Percentiles rank a stretch among this genome's conserved stretches.
phyloP scores from a whole-genome alignment of 495 filamentous ascomycete species.

The Acidiella bohemica region DNA sequence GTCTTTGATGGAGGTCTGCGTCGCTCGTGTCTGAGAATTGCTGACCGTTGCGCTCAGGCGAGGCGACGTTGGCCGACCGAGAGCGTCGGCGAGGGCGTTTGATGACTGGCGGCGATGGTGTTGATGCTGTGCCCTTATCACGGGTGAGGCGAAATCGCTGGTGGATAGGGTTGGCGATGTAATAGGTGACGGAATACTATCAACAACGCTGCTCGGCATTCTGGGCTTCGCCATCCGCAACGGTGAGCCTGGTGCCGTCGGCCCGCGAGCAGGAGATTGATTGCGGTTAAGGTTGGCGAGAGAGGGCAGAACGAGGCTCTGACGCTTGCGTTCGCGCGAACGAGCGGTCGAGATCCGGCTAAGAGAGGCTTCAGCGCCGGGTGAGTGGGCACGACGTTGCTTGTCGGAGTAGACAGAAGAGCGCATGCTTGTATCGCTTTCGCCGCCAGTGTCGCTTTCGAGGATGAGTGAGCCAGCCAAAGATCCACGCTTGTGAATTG shows the following conservation, averaged over 20 bases:
- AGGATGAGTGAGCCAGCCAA: slow-evolving; percentile 57
- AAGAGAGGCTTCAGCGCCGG: slow-evolving; percentile 70
- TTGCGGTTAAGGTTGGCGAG: slow-evolving; percentile 56
- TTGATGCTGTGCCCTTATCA: slow-evolving; percentile 37
- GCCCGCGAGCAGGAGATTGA: slow-evolving; percentile 61
- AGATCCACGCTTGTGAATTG: slow-evolving; percentile 46
- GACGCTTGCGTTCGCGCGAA: slow-evolving; percentile 63
- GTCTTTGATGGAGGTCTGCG: slow-evolving; percentile 91
- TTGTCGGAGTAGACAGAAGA: slow-evolving; percentile 48
- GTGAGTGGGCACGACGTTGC: slow-evolving; percentile 64
- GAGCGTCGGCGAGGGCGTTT: slow-evolving; percentile 55
- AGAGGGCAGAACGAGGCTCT: slow-evolving; percentile 66
- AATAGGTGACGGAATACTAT: slow-evolving; percentile 70
- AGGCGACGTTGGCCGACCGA: slow-evolving; percentile 61
- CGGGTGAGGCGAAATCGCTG: slow-evolving; percentile 68
- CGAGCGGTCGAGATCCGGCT: slow-evolving; percentile 44
- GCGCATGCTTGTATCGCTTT: slow-evolving; percentile 74
- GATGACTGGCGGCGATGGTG: slow-evolving; percentile 87
- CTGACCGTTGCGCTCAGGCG: slow-evolving; percentile 48
- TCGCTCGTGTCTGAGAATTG: slow-evolving; percentile 65
- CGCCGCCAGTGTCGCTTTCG: slow-evolving; percentile 62
- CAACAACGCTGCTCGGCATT: slow-evolving; percentile 50
- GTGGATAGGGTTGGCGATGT: slow-evolving; percentile 73
- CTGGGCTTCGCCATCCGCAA: slow-evolving; percentile 77
- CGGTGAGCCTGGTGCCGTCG: slow-evolving; percentile 67